Conservation (phyloP, 805 yeast species). For the Tetrapisispora iriomotensis region DNA sequence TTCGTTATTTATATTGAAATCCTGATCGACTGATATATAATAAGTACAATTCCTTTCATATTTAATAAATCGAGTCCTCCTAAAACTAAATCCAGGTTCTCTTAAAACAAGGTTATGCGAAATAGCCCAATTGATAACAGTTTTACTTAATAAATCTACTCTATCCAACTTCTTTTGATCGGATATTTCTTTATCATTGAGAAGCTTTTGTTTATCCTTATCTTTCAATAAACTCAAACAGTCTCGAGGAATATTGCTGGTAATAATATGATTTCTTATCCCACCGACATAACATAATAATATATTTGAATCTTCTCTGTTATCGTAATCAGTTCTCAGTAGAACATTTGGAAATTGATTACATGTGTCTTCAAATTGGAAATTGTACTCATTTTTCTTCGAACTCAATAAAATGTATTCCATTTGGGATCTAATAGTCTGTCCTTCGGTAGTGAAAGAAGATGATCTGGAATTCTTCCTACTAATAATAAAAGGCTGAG, state of each 20-base stretch:
- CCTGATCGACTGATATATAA: slow-evolving; percentile 20
- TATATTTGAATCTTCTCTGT: slow-evolving; percentile 8
- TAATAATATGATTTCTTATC: slow-evolving; percentile 20
- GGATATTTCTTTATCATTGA: too few species aligned
- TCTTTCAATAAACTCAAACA: background rate
- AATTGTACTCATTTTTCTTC: background rate
- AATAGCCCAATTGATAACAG: slow-evolving; percentile 22
- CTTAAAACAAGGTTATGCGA: slow-evolving; percentile 12
- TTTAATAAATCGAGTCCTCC: slow-evolving; percentile 23
- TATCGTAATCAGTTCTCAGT: slow-evolving; percentile 4
- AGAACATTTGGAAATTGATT: slow-evolving; percentile 19
- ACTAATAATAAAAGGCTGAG: background rate
- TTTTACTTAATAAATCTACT: slow-evolving; percentile 13
- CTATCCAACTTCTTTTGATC: background rate
- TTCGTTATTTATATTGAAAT: slow-evolving; percentile 9
- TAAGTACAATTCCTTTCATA: slow-evolving; percentile 7
- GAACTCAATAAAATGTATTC: background rate
- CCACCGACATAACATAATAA: slow-evolving; percentile 29
- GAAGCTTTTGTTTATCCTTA: too few species aligned
- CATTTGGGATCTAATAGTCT: background rate
- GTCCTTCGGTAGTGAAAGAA: background rate
- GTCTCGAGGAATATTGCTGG: slow-evolving; percentile 6
- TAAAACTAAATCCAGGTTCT: slow-evolving; percentile 11
- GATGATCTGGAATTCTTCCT: background rate
- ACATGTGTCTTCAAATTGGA: slow-evolving; percentile 4